Evolutionary conservation across 805 yeast genomes (phyloP).

Genomic region (Saccharomycopsis babjevae): DNA sequence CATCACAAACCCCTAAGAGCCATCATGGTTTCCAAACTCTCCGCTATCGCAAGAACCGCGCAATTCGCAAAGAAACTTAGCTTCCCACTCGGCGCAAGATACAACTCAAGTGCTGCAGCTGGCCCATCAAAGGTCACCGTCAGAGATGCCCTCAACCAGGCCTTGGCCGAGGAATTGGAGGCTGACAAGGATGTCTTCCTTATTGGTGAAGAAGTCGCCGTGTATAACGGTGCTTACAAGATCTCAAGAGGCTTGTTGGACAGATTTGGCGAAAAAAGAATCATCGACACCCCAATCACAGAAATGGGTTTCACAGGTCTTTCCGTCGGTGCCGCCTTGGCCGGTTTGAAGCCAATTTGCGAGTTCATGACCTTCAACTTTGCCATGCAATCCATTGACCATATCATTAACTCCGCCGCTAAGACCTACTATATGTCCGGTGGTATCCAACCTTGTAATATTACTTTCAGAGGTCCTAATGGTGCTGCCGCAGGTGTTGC

Average conservation of each 20-base stretch:
- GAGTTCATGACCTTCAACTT: conserved; percentile 99
- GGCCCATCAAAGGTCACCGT: conserved; percentile 69
- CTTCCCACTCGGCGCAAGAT: conserved; percentile 9
- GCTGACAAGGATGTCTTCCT: conserved; percentile 88
- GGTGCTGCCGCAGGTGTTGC: conserved; percentile 99
- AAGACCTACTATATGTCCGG: conserved; percentile 99
- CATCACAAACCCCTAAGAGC: background rate
- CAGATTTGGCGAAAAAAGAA: conserved; percentile 88
- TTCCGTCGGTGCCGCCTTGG: conserved; percentile 92
- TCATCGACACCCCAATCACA: conserved; percentile 94
- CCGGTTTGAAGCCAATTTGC: conserved; percentile 91
- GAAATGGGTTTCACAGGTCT: conserved; percentile 98
- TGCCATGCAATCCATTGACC: conserved; percentile 99
- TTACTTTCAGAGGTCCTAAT: conserved; percentile 98
- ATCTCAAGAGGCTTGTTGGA: conserved; percentile 92
- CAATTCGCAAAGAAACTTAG: conserved; percentile 16
- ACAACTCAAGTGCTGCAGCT: conserved; percentile 23
- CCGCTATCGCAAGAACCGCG: conserved; percentile 16
- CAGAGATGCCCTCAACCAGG: conserved; percentile 92
- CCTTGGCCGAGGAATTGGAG: conserved; percentile 95
- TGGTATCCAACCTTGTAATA: conserved; percentile 94
- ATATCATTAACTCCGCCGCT: conserved; percentile 96
- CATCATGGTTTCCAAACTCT: conserved; percentile 7
- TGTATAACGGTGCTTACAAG: conserved; percentile 98
- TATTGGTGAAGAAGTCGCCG: conserved; percentile 99